Percentiles rank a stretch among this genome's conserved stretches.
Conservation (phyloP, 2,329 filamentous ascomycete genomes). For the Madurella mycetomatis region DNA sequence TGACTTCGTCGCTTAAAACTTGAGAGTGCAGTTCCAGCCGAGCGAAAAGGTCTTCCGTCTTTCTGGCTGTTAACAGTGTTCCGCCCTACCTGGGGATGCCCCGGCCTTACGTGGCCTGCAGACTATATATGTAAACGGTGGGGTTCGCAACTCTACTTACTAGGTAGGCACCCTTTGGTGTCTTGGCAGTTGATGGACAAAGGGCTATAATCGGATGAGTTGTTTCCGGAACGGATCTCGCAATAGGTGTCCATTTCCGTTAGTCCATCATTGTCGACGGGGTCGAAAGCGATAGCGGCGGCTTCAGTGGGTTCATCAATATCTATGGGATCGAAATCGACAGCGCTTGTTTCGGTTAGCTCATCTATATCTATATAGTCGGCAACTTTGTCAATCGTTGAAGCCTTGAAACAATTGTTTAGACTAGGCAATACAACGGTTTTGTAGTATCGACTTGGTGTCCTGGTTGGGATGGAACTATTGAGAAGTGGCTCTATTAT, state of each 20-base stretch:
- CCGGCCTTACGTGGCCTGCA: neutral
- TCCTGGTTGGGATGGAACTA: neutral
- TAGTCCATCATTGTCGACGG: neutral
- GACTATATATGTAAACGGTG: constrained; percentile 5
- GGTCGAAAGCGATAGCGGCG: neutral
- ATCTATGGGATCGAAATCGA: constrained; percentile 1
- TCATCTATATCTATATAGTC: neutral
- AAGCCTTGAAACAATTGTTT: neutral
- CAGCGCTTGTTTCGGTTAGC: neutral
- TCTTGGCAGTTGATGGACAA: constrained; percentile 1
- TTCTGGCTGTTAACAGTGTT: constrained; percentile 8
- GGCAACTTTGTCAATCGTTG: neutral
- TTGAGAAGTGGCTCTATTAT: neutral
- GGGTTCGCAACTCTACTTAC: constrained; percentile 4
- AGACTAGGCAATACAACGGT: neutral
- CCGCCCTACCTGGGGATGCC: neutral
- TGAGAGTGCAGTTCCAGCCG: constrained; percentile 1
- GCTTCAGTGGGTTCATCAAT: constrained; percentile 1
- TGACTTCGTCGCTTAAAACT: constrained; percentile 7
- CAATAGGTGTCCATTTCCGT: neutral
- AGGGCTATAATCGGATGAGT: neutral
- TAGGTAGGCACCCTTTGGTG: neutral
- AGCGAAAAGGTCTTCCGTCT: constrained; percentile 5
- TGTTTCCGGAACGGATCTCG: neutral
- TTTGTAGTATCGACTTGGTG: neutral